Conservation (phyloP, 1,139 yeast species). For the Taphrina deformans region DNA sequence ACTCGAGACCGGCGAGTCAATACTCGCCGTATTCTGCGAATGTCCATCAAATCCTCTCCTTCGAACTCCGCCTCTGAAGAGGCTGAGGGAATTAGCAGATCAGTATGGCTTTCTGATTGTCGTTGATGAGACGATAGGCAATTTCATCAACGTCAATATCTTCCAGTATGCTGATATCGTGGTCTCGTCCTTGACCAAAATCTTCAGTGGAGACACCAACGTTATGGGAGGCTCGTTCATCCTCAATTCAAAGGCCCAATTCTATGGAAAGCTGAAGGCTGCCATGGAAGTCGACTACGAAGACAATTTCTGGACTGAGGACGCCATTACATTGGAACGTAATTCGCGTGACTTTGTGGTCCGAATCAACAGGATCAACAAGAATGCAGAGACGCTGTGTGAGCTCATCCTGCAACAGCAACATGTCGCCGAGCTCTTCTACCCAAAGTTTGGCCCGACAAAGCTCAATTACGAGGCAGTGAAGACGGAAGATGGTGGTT, state of each 20-base stretch:
- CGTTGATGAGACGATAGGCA: conserved; percentile 93
- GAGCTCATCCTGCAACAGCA: conserved; percentile 45
- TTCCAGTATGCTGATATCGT: conserved; percentile 81
- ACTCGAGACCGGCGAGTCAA: conserved; percentile 62
- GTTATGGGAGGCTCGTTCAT: conserved; percentile 91
- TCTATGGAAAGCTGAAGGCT: conserved; percentile 56
- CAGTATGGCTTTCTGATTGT: conserved; percentile 73
- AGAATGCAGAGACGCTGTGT: conserved; percentile 61
- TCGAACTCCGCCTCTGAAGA: conserved; percentile 72
- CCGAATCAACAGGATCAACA: conserved; percentile 66
- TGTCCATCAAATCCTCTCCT: conserved; percentile 91
- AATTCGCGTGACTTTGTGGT: conserved; percentile 83
- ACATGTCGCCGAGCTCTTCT: conserved; percentile 61
- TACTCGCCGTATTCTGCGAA: conserved; percentile 78
- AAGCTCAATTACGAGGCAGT: conserved; percentile 68
- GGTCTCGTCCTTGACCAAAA: conserved; percentile 84
- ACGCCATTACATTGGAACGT: conserved; percentile 85
- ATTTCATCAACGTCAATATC: conserved; percentile 78
- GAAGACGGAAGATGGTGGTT: conserved; percentile 74
- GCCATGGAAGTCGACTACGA: conserved; percentile 59
- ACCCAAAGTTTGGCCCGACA: conserved; percentile 63
- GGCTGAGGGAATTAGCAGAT: conserved; percentile 65
- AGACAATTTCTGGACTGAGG: conserved; percentile 88
- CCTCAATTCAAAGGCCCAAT: conserved; percentile 64
- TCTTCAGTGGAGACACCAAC: conserved; percentile 90